Conservation (phyloP, 176 grass and related monocot genomes). For the Carex kokanica region DNA sequence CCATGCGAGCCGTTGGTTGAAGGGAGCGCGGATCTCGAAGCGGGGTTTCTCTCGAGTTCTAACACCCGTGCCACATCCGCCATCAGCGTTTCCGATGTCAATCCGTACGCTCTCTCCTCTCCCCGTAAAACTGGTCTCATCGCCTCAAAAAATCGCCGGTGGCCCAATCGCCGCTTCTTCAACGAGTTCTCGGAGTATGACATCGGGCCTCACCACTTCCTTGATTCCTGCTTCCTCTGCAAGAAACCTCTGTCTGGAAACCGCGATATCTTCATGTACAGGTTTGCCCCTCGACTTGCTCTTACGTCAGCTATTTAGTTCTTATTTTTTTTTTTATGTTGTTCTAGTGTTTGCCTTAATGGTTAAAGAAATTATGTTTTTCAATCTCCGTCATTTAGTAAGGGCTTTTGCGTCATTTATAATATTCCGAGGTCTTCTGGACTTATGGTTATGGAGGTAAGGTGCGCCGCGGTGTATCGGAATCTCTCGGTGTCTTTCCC, state of each 20-base stretch:
- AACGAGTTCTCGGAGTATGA: constrained; percentile 41
- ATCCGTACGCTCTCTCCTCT: constrained; percentile 34
- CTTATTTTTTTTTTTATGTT: neutral
- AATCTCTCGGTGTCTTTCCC: constrained; percentile 7
- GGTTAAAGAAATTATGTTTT: neutral
- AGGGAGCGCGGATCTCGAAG: constrained; percentile 2
- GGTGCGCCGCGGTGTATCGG: neutral
- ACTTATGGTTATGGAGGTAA: neutral
- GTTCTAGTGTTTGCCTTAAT: neutral
- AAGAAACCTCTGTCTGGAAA: constrained; percentile 71
- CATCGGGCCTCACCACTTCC: constrained; percentile 56
- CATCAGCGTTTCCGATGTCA: constrained; percentile 42
- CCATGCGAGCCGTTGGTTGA: neutral
- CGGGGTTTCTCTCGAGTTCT: neutral
- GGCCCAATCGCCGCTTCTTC: constrained; percentile 2
- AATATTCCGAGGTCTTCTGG: neutral
- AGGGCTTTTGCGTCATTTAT: constrained; percentile 12
- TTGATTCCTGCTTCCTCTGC: constrained; percentile 91
- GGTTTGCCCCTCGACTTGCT: constrained; percentile 32
- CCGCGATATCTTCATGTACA: constrained; percentile 98
- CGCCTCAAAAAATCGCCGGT: neutral
- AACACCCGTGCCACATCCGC: constrained; percentile 34
- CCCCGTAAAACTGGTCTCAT: neutral
- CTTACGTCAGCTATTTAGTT: neutral
- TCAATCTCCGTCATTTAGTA: neutral